Evolutionary conservation across 208 protist genomes (phyloP).

Genomic region (Trypanosoma conorhini): DNA sequence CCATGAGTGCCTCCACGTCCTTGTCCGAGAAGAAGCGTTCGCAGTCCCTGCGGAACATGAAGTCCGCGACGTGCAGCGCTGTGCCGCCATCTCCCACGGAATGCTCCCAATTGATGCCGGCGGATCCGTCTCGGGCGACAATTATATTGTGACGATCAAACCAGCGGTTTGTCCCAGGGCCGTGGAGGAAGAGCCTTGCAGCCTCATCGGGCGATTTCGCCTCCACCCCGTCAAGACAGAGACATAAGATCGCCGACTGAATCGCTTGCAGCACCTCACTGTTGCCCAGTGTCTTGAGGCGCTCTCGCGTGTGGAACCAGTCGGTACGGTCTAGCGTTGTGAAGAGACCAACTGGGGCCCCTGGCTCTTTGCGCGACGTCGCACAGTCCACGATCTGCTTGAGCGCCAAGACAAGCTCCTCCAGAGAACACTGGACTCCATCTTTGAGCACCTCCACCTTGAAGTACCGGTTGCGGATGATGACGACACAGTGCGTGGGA

Average conservation of each 20-base stretch:
- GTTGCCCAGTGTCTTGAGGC: slow-evolving; percentile 28
- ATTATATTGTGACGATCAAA: slow-evolving; percentile 60
- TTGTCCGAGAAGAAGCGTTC: slow-evolving; percentile 24
- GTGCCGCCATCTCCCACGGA: slow-evolving; percentile 44
- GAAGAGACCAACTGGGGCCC: slow-evolving; percentile 39
- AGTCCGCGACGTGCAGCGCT: slow-evolving; percentile 39
- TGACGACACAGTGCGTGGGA: slow-evolving; percentile 41
- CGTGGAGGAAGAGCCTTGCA: slow-evolving; percentile 39
- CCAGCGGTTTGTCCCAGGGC: slow-evolving; percentile 44
- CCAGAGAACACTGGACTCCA: slow-evolving; percentile 20
- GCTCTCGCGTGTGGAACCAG: slow-evolving; percentile 37
- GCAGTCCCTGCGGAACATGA: slow-evolving; percentile 36
- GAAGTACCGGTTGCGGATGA: slow-evolving; percentile 36
- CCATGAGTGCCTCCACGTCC: slow-evolving; percentile 14
- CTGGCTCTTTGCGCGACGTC: slow-evolving; percentile 19
- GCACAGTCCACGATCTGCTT: slow-evolving; percentile 21
- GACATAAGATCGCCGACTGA: slow-evolving; percentile 42
- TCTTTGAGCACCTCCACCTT: slow-evolving; percentile 25
- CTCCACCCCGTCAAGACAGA: slow-evolving; percentile 33
- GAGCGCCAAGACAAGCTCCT: slow-evolving; percentile 26
- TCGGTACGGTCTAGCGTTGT: slow-evolving; percentile 36
- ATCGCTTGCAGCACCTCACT: slow-evolving; percentile 36
- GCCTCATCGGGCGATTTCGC: slow-evolving; percentile 29
- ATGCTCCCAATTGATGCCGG: slow-evolving; percentile 52
- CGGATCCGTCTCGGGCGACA: slow-evolving; percentile 35